Base-by-base conservation (phyloP, 768 basidiomycete genomes). In the Suillus decipiens region DNA sequence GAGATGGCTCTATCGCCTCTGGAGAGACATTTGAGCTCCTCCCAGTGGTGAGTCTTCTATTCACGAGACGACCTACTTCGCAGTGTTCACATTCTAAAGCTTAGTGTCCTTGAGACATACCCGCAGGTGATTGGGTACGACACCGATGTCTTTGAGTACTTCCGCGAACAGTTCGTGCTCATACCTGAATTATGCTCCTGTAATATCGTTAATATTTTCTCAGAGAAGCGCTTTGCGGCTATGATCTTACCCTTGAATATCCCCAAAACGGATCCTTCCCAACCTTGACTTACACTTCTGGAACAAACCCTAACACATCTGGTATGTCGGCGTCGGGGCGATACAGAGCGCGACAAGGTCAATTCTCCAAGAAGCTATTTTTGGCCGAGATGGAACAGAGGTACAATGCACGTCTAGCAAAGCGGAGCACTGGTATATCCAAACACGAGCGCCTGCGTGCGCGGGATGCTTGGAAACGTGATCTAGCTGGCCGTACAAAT, bases 111-210 rank as follows among this genome's bases (percentile, higher is more conserved):
- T 19, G 84, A 89, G 74, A 91, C 90, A 5, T 89, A 87, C 69
- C 90, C 90, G 1, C 90, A 91, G 70, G 75, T 92, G 34, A 89
- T 92, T 59, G 87, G 84, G 39, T 92, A 92, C 68, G 86, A 92
- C 65, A 78, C 79, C 53, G 81, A 83, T 5, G 86, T 89, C 7
- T 86, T 83, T 69, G 79, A 85, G 61, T 89, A 89, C 70, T 91
- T 91, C 74, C 81, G 82, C 65, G 78, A 84, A 66, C 88, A 89
- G 89, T 89, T 66, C 63, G 87, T 78, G 9, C 11, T 47, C 24
- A 41, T 57, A 28, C 39, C 24, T 24, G 24, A 65, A 50, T 19
- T 22, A 42, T 59, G 10, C n/a, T 15, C 15, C 17, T 14, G 41
- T 42, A 1, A 24, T 19, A 7, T 61, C 12, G 39, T 69, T 39